Evolutionary conservation across 2,329 filamentous ascomycete genomes (phyloP).

Genomic region (Hymenoscyphus repandus): DNA sequence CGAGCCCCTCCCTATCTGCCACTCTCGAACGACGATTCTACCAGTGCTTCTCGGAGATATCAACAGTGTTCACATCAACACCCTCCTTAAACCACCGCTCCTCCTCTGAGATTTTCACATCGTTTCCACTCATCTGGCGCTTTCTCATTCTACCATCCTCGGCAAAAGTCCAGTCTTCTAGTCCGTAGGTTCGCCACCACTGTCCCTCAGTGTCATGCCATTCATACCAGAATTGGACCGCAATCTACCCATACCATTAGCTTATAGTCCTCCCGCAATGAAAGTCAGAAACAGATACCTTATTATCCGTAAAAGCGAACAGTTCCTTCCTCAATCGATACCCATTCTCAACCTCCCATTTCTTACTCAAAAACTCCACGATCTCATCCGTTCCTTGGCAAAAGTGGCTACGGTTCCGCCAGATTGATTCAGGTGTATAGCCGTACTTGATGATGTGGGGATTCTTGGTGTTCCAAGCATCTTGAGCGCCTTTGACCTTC

Average conservation of each 20-base stretch:
- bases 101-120: slow-evolving; percentile 55
- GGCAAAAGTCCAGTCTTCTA: slow-evolving; percentile 76
- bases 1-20: neutral
- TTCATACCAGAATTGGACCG: slow-evolving; percentile 74
- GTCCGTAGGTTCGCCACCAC: slow-evolving; percentile 84
- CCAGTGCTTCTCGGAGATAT: slow-evolving; percentile 66
- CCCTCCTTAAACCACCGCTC: slow-evolving; percentile 67
- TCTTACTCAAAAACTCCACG: slow-evolving; percentile 60
- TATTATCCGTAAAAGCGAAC: slow-evolving; percentile 69
- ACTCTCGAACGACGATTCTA: slow-evolving; percentile 24
- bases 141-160: slow-evolving; percentile 67
- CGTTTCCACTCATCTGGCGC: slow-evolving; percentile 71
- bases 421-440: slow-evolving; percentile 72
- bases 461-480: slow-evolving; percentile 74
- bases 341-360: slow-evolving; percentile 67
- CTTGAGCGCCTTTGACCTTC: slow-evolving; percentile 81
- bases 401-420: slow-evolving; percentile 73
- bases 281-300: slow-evolving; percentile 31
- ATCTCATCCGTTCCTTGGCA: slow-evolving; percentile 64
- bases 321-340: slow-evolving; percentile 79
- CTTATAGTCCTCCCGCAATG: neutral
- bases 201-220: slow-evolving; percentile 70
- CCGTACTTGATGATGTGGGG: slow-evolving; percentile 61
- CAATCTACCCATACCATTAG: slow-evolving; percentile 46
- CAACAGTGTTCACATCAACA: slow-evolving; percentile 62